These are phyloP conservation scores for Lojkania enalia DNA, from an alignment of 2,329 filamentous ascomycete species.

Conservation along the genomic window DNA sequence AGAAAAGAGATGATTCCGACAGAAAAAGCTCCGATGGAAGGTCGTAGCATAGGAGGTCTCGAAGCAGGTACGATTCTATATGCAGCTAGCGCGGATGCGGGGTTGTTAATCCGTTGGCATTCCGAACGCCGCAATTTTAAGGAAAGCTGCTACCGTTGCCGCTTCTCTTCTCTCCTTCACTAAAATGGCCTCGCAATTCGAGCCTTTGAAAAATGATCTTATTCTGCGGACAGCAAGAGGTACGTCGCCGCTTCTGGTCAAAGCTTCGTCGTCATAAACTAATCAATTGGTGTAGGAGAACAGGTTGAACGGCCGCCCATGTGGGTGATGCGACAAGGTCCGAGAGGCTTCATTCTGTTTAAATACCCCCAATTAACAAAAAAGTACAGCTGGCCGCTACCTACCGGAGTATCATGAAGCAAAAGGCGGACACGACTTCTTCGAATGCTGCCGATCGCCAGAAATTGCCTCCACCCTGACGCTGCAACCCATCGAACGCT, in stretches of 20 bases:
- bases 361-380: not conserved
- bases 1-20: not conserved
- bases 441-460: slow-evolving; percentile 92
- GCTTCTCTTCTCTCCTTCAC: slow-evolving; percentile 10
- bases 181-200: slow-evolving; percentile 72
- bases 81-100: slow-evolving; percentile 20
- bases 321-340: slow-evolving; percentile 99
- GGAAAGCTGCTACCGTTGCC: not conserved
- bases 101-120: not conserved
- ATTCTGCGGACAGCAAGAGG: slow-evolving; percentile 88
- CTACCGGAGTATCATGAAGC: slow-evolving; percentile 97
- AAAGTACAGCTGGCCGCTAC: slow-evolving; percentile 78
- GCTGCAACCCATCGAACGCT: slow-evolving; percentile 92
- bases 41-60: not conserved
- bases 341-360: slow-evolving; percentile 19
- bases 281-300: slow-evolving; percentile 64
- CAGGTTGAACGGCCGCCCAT: slow-evolving; percentile 90
- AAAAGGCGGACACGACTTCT: slow-evolving; percentile 90
- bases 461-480: slow-evolving; percentile 93
- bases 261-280: slow-evolving; percentile 9
- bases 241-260: slow-evolving; percentile 43
- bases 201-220: slow-evolving; percentile 88
- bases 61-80: slow-evolving; percentile 10
- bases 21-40: not conserved
- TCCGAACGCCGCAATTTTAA: slow-evolving; percentile 9